Percentiles rank a stretch among this genome's conserved stretches.
Evolutionary conservation across 2,329 filamentous ascomycete genomes (phyloP).

Genomic region (Penicillium sclerotigenum): DNA sequence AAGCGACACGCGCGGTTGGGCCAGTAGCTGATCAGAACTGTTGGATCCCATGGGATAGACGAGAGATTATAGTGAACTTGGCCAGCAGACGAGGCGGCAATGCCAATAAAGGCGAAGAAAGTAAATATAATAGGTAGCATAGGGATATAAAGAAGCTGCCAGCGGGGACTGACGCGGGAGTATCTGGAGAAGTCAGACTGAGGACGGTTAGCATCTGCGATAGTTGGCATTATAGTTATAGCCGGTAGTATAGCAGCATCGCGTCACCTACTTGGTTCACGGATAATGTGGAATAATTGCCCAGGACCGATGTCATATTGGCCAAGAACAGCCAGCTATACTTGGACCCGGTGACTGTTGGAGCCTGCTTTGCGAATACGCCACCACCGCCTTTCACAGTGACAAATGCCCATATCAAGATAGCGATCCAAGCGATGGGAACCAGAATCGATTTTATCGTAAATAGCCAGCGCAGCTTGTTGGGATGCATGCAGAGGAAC

Average conservation of each 20-base stretch:
- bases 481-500: conserved; percentile 44
- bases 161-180: conserved; percentile 47
- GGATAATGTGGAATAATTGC: conserved; percentile 51
- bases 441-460: conserved; percentile 44
- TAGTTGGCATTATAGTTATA: too few relatives aligned
- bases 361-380: conserved; percentile 45
- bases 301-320: conserved; percentile 50
- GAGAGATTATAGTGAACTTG: conserved; percentile 35
- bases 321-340: conserved; percentile 57
- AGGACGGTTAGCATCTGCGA: neutral
- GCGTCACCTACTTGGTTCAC: conserved; percentile 43
- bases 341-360: conserved; percentile 47
- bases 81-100: conserved; percentile 41
- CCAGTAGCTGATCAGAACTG: conserved; percentile 41
- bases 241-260: neutral
- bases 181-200: conserved; percentile 56
- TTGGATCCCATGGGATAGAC: conserved; percentile 46
- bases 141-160: conserved; percentile 51
- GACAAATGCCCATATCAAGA: conserved; percentile 61
- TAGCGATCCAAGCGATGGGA: conserved; percentile 59
- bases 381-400: conserved; percentile 50
- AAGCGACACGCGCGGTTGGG: conserved; percentile 43
- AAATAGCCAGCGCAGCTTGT: conserved; percentile 41
- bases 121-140: conserved; percentile 54
- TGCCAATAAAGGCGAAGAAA: conserved; percentile 51